Evolutionary conservation across 768 basidiomycete species (phyloP).

Genomic region (Rickenella mellea): DNA sequence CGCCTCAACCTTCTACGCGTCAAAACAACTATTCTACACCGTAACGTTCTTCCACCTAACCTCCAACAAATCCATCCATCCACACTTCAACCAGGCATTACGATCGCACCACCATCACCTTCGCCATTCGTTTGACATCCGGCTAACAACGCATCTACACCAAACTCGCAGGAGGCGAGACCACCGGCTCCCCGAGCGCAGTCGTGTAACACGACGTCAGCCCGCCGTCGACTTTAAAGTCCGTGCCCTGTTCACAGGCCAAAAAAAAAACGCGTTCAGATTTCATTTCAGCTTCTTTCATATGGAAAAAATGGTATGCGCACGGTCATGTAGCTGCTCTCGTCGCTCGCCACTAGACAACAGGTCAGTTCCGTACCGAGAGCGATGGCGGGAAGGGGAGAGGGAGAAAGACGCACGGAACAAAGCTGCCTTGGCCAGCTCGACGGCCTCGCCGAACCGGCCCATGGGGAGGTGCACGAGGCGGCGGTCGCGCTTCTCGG

Average conservation of each 20-base stretch:
- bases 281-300: constrained; percentile 4
- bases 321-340: constrained; percentile 94
- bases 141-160: constrained; percentile 22
- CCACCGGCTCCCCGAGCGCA: constrained; percentile 63
- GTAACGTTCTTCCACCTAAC: no score
- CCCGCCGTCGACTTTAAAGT: constrained; percentile 95
- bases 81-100: no score
- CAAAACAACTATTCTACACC: no score
- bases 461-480: constrained; percentile 93
- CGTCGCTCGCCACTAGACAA: constrained; percentile 75
- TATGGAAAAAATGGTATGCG: constrained; percentile 15
- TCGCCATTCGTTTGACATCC: no score
- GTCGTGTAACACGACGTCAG: constrained; percentile 91
- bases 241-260: constrained; percentile 54
- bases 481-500: constrained; percentile 88
- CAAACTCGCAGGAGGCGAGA: constrained; percentile 66
- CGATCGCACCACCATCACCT: no score
- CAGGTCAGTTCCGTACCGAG: not conserved
- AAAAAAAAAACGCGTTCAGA: not conserved
- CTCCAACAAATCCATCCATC: no score
- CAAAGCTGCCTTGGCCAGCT: constrained; percentile 85
- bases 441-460: constrained; percentile 93
- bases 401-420: constrained; percentile 58
- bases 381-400: constrained; percentile 1
- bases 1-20: no score